Conservation (phyloP, 805 yeast species). For the Scheffersomyces ergatensis region DNA sequence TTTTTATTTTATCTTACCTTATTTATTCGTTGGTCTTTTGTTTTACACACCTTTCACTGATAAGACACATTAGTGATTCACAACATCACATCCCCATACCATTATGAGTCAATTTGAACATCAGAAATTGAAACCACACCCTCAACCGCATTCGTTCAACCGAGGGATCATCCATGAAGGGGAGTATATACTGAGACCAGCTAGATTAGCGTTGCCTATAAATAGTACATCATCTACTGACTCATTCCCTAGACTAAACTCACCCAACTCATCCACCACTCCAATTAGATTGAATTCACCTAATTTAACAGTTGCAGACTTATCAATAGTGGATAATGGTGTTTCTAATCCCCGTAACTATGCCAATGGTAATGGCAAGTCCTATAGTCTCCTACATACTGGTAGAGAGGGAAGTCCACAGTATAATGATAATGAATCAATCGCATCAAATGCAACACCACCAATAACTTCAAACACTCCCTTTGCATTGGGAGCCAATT, state of each 20-base stretch:
- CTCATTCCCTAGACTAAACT: constrained; percentile 9
- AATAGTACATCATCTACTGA: constrained; percentile 17
- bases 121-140: too few relatives aligned
- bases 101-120: too few relatives aligned
- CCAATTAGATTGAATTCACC: constrained; percentile 25
- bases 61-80: too few relatives aligned
- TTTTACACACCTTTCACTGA: too few relatives aligned
- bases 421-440: constrained; percentile 3
- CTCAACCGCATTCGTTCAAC: constrained; percentile 1
- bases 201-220: constrained; percentile 25
- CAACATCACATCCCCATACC: too few relatives aligned
- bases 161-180: constrained; percentile 32
- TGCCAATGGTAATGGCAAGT: not conserved
- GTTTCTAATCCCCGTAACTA: not conserved
- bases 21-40: too few relatives aligned
- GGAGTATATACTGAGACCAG: constrained; percentile 25
- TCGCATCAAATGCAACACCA: constrained; percentile 1
- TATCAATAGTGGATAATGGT: constrained; percentile 1
- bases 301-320: constrained; percentile 10
- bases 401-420: not conserved
- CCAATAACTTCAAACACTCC: too few relatives aligned
- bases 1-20: too few relatives aligned
- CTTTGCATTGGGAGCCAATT: too few relatives aligned
- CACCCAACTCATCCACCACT: constrained; percentile 9
- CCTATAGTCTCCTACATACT: not conserved